These are phyloP conservation scores for Panellus pusillus DNA, from an alignment of 768 basidiomycete species.

Conservation along the genomic window DNA sequence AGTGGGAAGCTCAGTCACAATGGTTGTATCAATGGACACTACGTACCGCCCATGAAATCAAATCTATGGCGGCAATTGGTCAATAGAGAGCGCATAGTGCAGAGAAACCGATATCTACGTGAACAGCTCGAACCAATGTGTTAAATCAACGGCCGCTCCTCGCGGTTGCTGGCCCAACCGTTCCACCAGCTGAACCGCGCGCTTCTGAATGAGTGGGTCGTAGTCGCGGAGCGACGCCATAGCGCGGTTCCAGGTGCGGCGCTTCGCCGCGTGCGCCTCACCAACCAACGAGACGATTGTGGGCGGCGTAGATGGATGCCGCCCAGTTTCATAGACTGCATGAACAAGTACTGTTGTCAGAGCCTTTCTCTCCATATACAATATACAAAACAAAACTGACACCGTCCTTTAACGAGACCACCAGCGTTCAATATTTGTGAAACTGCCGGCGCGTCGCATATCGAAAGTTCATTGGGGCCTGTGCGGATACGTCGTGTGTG, in stretches of 20 bases:
- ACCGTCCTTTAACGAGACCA: not conserved
- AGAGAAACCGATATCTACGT: slow-evolving; percentile 24
- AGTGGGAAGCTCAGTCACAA: too few species aligned
- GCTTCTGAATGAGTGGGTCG: slow-evolving; percentile 35
- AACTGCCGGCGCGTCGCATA: not conserved
- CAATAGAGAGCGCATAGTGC: not conserved
- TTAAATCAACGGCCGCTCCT: slow-evolving; percentile 27
- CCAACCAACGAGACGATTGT: slow-evolving; percentile 2
- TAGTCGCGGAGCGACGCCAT: slow-evolving; percentile 49
- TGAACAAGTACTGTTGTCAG: too few species aligned
- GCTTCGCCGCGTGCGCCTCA: slow-evolving; percentile 37
- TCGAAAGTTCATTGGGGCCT: not conserved
- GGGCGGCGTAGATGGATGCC: not conserved
- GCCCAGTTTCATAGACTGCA: slow-evolving; percentile 4
- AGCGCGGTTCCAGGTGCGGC: slow-evolving; percentile 49
- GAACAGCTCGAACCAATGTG: slow-evolving; percentile 38
- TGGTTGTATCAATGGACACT: too few species aligned
- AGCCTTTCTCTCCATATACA: too few species aligned
- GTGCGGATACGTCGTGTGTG: not conserved
- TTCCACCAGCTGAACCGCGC: slow-evolving; percentile 41
- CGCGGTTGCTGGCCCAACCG: slow-evolving; percentile 28
- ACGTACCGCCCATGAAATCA: slow-evolving; percentile 35
- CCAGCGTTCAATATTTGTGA: not conserved
- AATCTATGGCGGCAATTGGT: slow-evolving; percentile 23
- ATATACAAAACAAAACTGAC: too few species aligned